These are phyloP conservation scores for Chionographis japonica DNA, from an alignment of 106 monocot species.

Conservation along the genomic window DNA sequence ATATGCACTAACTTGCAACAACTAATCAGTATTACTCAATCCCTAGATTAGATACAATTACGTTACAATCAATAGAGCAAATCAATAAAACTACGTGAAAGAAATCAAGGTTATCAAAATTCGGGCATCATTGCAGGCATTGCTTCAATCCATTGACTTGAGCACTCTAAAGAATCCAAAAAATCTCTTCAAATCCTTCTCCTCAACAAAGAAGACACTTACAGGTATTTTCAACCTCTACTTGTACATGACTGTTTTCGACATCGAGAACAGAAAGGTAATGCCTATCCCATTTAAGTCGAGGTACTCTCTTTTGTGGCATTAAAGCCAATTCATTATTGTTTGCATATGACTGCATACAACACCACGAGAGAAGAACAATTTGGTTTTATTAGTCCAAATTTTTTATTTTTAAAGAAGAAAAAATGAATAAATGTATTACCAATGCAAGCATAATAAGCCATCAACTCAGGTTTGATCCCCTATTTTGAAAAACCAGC, in stretches of 20 bases:
- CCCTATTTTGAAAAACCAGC: too few relatives aligned
- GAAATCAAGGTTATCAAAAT: too few relatives aligned
- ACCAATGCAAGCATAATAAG: too few relatives aligned
- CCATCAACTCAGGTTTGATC: too few relatives aligned
- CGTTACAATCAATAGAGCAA: too few relatives aligned
- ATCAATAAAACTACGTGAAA: too few relatives aligned
- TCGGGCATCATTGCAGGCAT: too few relatives aligned
- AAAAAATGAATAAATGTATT: not conserved
- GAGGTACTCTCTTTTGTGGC: conserved; percentile 75
- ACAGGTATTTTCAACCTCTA: conserved; percentile 77
- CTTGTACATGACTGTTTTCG: conserved; percentile 85
- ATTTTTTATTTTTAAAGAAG: not conserved
- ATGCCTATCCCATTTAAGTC: conserved; percentile 81
- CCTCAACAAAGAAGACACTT: conserved; percentile 68
- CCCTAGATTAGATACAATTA: too few relatives aligned
- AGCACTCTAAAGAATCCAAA: conserved; percentile 94
- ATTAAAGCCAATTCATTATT: conserved; percentile 91
- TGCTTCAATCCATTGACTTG: too few relatives aligned
- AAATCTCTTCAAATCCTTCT: conserved; percentile 58
- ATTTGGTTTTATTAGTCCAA: not conserved
- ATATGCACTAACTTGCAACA: too few relatives aligned
- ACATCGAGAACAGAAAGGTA: conserved; percentile 93
- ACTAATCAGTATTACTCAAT: too few relatives aligned
- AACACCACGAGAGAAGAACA: not conserved
- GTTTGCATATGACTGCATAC: conserved; percentile 84